Conservation (phyloP, 2,329 filamentous ascomycete genomes). For the Fusarium verrucosum region DNA sequence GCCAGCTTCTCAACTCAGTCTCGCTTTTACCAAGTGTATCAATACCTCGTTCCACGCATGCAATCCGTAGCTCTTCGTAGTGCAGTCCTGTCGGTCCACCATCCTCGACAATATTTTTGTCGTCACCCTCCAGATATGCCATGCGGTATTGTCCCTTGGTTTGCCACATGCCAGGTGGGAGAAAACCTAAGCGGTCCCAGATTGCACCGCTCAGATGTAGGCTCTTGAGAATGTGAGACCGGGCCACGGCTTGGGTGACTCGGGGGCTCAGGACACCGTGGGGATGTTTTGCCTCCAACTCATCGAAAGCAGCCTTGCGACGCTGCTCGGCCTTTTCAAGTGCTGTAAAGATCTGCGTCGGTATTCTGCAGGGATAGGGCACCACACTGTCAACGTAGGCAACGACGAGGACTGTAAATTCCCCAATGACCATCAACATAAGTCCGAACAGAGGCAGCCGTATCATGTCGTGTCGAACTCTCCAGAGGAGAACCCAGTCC, state of each 20-base stretch:
- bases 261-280: slow-evolving; percentile 50
- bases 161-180: slow-evolving; percentile 62
- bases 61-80: slow-evolving; percentile 72
- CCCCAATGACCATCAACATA: slow-evolving; percentile 80
- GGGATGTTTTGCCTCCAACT: slow-evolving; percentile 48
- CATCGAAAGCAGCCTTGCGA: slow-evolving; percentile 59
- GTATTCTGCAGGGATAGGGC: slow-evolving; percentile 84
- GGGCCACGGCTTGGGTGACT: slow-evolving; percentile 45
- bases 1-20: slow-evolving; percentile 58
- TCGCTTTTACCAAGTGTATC: slow-evolving; percentile 66
- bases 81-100: slow-evolving; percentile 68
- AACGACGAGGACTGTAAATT: slow-evolving; percentile 85
- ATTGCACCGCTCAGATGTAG: slow-evolving; percentile 57
- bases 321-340: slow-evolving; percentile 64
- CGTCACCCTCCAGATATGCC: slow-evolving; percentile 74
- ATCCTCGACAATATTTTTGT: slow-evolving; percentile 69
- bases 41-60: slow-evolving; percentile 75
- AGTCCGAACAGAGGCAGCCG: slow-evolving; percentile 82
- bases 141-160: slow-evolving; percentile 63
- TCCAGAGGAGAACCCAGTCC: slow-evolving; percentile 74
- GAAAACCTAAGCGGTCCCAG: slow-evolving; percentile 61
- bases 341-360: slow-evolving; percentile 71
- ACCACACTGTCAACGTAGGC: slow-evolving; percentile 75
- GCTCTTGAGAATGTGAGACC: slow-evolving; percentile 53
- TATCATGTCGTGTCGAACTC: slow-evolving; percentile 76